Conservation (phyloP, 345 rosid genomes). For the Citrus reticulata region DNA sequence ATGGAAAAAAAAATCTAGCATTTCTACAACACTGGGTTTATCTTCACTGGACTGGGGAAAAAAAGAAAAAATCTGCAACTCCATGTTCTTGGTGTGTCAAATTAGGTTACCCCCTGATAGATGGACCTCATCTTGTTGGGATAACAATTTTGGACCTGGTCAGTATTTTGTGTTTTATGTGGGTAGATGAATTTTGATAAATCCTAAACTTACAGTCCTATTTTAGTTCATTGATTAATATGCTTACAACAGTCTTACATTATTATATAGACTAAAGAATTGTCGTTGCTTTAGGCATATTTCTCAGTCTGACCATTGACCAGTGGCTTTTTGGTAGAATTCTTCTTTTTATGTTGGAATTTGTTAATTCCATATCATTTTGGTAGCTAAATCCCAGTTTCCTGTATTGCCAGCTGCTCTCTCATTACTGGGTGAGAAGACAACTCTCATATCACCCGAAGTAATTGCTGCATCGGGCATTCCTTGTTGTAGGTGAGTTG, state of each 20-base stretch:
- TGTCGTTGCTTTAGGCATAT: not conserved
- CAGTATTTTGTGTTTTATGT: not conserved
- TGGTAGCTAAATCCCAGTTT: conserved; percentile 17
- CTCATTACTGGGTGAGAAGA: conserved; percentile 90
- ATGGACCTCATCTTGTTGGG: not conserved
- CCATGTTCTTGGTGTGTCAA: not conserved
- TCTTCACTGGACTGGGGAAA: not conserved
- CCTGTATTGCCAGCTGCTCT: conserved; percentile 68
- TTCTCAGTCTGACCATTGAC: not conserved
- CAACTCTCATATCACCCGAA: conserved; percentile 94
- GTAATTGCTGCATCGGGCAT: conserved; percentile 72
- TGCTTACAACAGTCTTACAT: not conserved
- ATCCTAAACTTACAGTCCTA: not conserved
- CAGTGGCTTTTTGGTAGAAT: not conserved
- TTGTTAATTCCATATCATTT: conserved; percentile 1
- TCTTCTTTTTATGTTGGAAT: not conserved
- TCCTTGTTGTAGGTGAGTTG: conserved; percentile 93
- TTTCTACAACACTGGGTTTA: not conserved
- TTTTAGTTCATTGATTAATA: not conserved
- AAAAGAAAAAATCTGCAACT: not conserved
- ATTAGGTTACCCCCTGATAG: not conserved
- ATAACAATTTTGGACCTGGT: not conserved
- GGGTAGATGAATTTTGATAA: not conserved
- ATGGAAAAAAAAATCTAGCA: not conserved
- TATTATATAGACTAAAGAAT: not conserved